phyloP scores from a whole-genome alignment of 202 grass and related monocot genomes.

The Zizania palustris region DNA sequence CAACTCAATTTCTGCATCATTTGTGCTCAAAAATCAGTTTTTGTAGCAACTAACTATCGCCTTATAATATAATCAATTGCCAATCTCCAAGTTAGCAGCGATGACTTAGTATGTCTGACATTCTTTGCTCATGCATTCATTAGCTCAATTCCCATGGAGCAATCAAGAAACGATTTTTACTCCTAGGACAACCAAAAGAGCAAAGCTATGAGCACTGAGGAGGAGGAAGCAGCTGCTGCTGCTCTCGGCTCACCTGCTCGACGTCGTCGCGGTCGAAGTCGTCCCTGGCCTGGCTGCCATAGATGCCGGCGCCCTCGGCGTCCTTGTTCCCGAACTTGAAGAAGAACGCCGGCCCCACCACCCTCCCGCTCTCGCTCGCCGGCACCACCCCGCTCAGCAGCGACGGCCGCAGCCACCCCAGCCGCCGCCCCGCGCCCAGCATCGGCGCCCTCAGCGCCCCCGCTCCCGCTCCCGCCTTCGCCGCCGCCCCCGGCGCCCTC shows the following conservation, averaged over 20 bases:
- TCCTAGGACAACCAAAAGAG: not conserved
- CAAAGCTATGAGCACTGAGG: no score
- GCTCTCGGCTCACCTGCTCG: constrained; percentile 71
- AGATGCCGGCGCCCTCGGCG: constrained; percentile 78
- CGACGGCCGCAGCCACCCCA: constrained; percentile 51
- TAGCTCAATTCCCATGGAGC: not conserved
- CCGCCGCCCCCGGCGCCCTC: constrained; percentile 16
- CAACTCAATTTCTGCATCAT: not conserved
- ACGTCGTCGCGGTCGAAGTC: constrained; percentile 98
- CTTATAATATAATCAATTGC: not conserved
- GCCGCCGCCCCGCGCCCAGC: not conserved
- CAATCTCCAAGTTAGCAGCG: not conserved
- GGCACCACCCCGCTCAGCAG: constrained; percentile 47
- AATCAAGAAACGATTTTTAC: not conserved
- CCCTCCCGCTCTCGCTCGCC: constrained; percentile 51
- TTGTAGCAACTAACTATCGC: not conserved
- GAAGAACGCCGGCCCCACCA: constrained; percentile 61
- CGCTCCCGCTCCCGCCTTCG: not conserved
- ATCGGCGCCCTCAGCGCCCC: constrained; percentile 39
- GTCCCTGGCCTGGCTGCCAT: constrained; percentile 78
- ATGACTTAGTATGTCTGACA: no score
- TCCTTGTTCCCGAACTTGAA: constrained; percentile 87
- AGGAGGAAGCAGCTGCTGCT: not conserved
- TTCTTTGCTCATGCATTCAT: not conserved
- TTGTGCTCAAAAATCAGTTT: not conserved